Base-by-base conservation (phyloP, 2,329 filamentous ascomycete species). In the Neophaeococcomyces aloes region DNA sequence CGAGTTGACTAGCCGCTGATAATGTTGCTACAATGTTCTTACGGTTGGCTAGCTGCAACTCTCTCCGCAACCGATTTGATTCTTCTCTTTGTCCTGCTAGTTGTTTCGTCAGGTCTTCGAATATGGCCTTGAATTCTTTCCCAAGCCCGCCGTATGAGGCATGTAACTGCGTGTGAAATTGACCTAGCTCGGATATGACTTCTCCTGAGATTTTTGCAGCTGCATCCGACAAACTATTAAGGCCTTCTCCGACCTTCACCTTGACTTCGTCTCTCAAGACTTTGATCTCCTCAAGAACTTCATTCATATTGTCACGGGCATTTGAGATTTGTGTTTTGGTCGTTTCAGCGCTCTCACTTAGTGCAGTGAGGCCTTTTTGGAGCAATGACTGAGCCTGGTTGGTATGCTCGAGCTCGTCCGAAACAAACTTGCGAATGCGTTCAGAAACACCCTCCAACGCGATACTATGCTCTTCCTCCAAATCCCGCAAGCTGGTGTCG, bases 261-360 rank as follows among this genome's bases (percentile, higher is more conserved):
- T 95, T 95, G 40, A 96, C 86, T 42, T 85, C 81, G 60, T 94
- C 84, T 17, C 89, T 78, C 18, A 96, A 72, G n/a, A 76, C 78
- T 59, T 88, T 88, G 60, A 96, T 94, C 59, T 94, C 89, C 56
- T 91, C 85, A 7, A 98, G 71, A 1, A 94, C 81, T n/a, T 76
- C 70, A 55, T 95, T 88, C 84, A 95, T 87, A 45, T 88, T 83
- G 37, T 88, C 79, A 56, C 83, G 85, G 2, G 86, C 82, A 49
- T 56, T 53, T 4, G 54, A 56, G 1, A 60, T 65, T 45, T 66
- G 63, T 14, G 46, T 49, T 42, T 83, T 72, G 13, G 93, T 73
- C 53, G 83, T 76, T 39, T 71, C 68, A 60, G 81, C 79, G 0
- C 83, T 84, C 14, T 72, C 68, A 30, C 78, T 71, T 54, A 94